These are phyloP conservation scores for Fusarium sp. DNA, from an alignment of 2,329 filamentous ascomycete species.

Conservation along the genomic window DNA sequence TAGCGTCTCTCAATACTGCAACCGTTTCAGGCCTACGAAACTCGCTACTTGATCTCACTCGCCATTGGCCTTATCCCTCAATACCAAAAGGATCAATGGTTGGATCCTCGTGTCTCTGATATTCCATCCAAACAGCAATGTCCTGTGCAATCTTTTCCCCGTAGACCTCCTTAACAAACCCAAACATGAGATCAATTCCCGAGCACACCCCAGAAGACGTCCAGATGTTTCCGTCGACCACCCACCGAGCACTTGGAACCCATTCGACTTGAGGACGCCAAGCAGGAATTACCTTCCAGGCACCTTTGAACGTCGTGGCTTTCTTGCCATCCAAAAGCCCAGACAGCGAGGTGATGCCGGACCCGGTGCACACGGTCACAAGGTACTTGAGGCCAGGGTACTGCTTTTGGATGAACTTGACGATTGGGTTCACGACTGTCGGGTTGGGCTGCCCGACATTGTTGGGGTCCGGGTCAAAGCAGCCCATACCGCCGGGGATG, in stretches of 20 bases:
- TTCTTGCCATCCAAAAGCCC: constrained; percentile 64
- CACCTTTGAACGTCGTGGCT: constrained; percentile 69
- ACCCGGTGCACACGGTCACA: constrained; percentile 70
- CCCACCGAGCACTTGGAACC: constrained; percentile 68
- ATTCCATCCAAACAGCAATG: constrained; percentile 51
- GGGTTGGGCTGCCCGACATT: constrained; percentile 38
- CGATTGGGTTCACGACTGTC: constrained; percentile 44
- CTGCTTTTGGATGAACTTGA: constrained; percentile 54
- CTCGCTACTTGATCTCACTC: background rate
- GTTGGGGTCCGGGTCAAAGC: constrained; percentile 15
- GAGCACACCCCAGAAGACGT: constrained; percentile 68
- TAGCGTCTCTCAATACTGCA: background rate
- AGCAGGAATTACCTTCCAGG: constrained; percentile 56
- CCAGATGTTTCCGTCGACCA: constrained; percentile 68
- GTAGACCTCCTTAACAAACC: constrained; percentile 65
- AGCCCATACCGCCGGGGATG: constrained; percentile 65
- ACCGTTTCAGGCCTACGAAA: background rate
- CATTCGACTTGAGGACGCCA: constrained; percentile 60
- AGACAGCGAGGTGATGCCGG: constrained; percentile 61
- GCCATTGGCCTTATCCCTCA: background rate
- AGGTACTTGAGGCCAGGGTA: constrained; percentile 59
- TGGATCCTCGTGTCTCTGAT: background rate
- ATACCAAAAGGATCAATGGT: background rate
- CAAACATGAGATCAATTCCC: constrained; percentile 71
- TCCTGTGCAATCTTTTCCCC: constrained; percentile 60